Conservation (phyloP, 1,139 yeast species). For the Scheffersomyces lignicola region DNA sequence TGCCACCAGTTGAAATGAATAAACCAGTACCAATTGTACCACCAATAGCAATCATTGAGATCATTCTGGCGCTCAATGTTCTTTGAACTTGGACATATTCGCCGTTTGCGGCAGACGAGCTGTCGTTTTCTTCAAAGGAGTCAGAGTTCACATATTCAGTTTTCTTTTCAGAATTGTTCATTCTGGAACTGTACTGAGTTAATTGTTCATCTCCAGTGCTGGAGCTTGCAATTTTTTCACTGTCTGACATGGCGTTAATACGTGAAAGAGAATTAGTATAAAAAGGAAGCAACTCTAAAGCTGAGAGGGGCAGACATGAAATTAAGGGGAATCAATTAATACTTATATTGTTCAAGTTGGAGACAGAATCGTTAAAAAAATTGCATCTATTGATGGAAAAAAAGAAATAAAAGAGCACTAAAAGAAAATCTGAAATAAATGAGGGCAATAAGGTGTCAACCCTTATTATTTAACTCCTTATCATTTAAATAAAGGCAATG, state of each 20-base stretch:
- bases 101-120: constrained; percentile 2
- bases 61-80: constrained; percentile 56
- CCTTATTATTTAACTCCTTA: too few relatives aligned
- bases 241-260: not conserved
- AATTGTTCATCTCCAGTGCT: constrained; percentile 1
- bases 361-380: too few relatives aligned
- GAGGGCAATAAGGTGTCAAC: too few relatives aligned
- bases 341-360: too few relatives aligned
- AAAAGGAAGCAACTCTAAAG: constrained; percentile 2
- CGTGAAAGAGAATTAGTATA: not conserved
- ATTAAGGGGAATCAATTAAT: too few relatives aligned
- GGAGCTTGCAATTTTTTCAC: not conserved
- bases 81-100: constrained; percentile 30
- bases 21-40: constrained; percentile 69
- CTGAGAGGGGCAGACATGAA: too few relatives aligned
- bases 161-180: constrained; percentile 1
- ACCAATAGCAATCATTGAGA: constrained; percentile 69
- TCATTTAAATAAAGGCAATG: too few relatives aligned
- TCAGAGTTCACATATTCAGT: constrained; percentile 9
- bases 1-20: constrained; percentile 58
- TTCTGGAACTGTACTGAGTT: constrained; percentile 1
- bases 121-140: constrained; percentile 9
- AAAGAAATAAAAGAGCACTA: too few relatives aligned
- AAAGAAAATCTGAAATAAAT: too few relatives aligned
- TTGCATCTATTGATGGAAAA: too few relatives aligned